Conservation (phyloP, 352 stramenopile genomes). For the Globisporangium paddicum region DNA sequence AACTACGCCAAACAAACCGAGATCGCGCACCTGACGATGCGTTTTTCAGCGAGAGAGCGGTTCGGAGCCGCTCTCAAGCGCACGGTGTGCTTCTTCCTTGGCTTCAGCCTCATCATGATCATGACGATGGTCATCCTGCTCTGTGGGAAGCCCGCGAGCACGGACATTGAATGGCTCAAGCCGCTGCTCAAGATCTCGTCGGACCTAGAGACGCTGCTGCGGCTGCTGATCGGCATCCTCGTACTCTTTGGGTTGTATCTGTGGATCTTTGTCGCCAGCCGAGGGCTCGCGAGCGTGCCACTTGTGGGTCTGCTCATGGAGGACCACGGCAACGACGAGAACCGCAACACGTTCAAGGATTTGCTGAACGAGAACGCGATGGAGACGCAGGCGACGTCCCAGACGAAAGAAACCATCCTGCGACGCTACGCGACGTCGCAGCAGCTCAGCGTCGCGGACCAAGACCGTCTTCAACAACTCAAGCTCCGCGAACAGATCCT, state of each 20-base stretch:
- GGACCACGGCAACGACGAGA: constrained; percentile 63
- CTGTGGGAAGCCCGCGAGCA: constrained; percentile 69
- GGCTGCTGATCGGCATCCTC: constrained; percentile 70
- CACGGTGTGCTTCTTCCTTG: constrained; percentile 71
- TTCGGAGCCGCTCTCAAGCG: constrained; percentile 63
- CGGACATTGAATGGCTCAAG: constrained; percentile 79
- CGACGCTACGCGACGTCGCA: constrained; percentile 57
- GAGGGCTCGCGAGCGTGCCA: constrained; percentile 66
- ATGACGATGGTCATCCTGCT: constrained; percentile 69
- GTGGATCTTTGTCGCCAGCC: constrained; percentile 69
- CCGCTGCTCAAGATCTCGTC: constrained; percentile 73
- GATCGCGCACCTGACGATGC: constrained; percentile 76
- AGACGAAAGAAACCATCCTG: constrained; percentile 71
- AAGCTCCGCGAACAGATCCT: constrained; percentile 67
- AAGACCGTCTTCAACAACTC: constrained; percentile 68
- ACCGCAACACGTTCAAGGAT: constrained; percentile 66
- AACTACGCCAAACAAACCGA: constrained; percentile 84
- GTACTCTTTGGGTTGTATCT: constrained; percentile 69
- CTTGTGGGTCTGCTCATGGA: constrained; percentile 78
- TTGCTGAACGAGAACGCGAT: constrained; percentile 70
- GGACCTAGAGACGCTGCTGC: constrained; percentile 67
- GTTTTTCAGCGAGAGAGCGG: constrained; percentile 45
- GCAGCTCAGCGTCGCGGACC: constrained; percentile 62
- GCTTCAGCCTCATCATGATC: constrained; percentile 54
- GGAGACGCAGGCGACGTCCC: constrained; percentile 56